Conservation (phyloP, 352 stramenopile species). For the Phytophthora aleatoria region DNA sequence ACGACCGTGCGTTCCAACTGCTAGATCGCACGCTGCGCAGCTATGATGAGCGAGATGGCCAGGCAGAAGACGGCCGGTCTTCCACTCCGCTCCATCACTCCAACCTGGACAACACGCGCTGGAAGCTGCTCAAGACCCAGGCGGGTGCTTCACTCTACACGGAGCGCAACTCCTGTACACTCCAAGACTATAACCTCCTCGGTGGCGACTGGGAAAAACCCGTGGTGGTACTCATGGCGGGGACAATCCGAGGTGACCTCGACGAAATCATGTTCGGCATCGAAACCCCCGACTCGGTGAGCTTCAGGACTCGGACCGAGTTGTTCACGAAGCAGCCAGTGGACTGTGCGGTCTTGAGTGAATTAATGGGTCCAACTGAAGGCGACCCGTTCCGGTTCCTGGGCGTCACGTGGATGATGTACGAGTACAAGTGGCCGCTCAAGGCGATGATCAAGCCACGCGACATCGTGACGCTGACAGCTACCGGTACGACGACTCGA, state of each 20-base stretch:
- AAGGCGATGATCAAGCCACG: slow-evolving; percentile 32
- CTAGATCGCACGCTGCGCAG: slow-evolving; percentile 35
- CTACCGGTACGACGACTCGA: slow-evolving; percentile 33
- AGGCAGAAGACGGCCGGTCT: slow-evolving; percentile 8
- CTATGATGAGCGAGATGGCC: slow-evolving; percentile 33
- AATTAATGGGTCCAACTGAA: slow-evolving; percentile 26
- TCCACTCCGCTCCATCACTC: slow-evolving; percentile 14
- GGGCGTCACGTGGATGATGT: slow-evolving; percentile 33
- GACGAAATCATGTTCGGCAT: slow-evolving; percentile 32
- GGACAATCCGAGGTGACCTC: slow-evolving; percentile 23
- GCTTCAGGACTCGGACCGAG: slow-evolving; percentile 19
- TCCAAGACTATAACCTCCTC: slow-evolving; percentile 24
- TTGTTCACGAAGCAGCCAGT: slow-evolving; percentile 18
- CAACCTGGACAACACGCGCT: slow-evolving; percentile 28
- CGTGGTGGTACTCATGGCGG: slow-evolving; percentile 16
- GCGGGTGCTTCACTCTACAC: slow-evolving; percentile 26
- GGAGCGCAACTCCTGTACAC: slow-evolving; percentile 8
- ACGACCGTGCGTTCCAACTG: slow-evolving; percentile 24
- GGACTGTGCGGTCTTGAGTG: slow-evolving; percentile 24
- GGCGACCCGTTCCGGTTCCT: slow-evolving; percentile 42
- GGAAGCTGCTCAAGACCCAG: slow-evolving; percentile 34
- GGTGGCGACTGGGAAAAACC: slow-evolving; percentile 31
- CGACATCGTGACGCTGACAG: slow-evolving; percentile 38
- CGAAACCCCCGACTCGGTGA: slow-evolving; percentile 12
- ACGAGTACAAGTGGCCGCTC: slow-evolving; percentile 22